Base-by-base conservation (phyloP, 1,284 basidiomycete genomes). In the Heterobasidion irregulare region DNA sequence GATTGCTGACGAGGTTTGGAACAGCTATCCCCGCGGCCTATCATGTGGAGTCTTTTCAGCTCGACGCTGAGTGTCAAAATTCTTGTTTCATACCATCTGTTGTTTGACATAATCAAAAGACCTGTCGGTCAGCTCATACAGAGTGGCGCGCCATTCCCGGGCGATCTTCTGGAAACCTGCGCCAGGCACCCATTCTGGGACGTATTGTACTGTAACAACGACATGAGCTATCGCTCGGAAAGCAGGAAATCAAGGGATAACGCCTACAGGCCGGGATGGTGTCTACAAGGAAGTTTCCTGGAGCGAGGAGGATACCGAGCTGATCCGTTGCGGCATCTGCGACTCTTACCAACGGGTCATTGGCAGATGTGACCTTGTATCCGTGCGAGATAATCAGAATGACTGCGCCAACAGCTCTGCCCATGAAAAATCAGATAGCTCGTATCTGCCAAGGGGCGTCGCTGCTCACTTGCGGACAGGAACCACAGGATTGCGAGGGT, bases 111-210 rank as follows among this genome's bases (percentile, higher is more conserved):
- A 82, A 48, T 75, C 71, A 61, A 78, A 71, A 15, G 84, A 82
- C 51, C 69, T 69, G n/a, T 80, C 74, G 45, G 79, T 77, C 76
- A 81, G 75, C 44, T 79, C 72, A 16, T 69, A 62, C 52, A 84
- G 70, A 0, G 76, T 80, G 2, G 65, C 65, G 18, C 72, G 70
- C 77, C 81, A 83, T 51, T 69, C 65, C 49, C 70, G 70, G 0
- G 83, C 83, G 56, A 69, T 76, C 55, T 61, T 69, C 62, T 79
- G 78, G 71, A 84, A 87, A 9, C 69, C 70, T 12, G 82, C 79
- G 32, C 84, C 84, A 26, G 84, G 84, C 59, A 84, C 73, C 84
- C 84, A 86, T 8, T 70, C 66, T 10, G 84, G 84, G 49, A 86
- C 61, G 59, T 83, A 71, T 50, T 74, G 73, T 63, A 86, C 84